Percentiles rank a stretch among this genome's conserved stretches.
Conservation (phyloP, 2,329 filamentous ascomycete species). For the Xylaria digitata region DNA sequence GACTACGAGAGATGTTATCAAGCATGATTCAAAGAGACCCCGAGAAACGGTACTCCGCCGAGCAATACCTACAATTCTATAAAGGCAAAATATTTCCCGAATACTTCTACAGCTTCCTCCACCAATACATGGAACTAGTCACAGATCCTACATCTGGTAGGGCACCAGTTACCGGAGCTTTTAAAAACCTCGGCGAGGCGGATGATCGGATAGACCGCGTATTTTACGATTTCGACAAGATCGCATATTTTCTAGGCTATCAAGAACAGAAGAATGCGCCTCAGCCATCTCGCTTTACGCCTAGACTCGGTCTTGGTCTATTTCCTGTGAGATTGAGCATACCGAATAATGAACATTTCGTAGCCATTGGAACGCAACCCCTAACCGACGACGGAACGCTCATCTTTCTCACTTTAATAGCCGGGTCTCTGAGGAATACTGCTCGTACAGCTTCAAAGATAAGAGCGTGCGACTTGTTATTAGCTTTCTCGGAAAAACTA, state of each 20-base stretch:
- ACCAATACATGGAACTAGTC: constrained; percentile 96
- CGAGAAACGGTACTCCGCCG: constrained; percentile 89
- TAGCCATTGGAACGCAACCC: constrained; percentile 69
- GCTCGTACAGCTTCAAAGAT: constrained; percentile 88
- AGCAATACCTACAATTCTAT: constrained; percentile 94
- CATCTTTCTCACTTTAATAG: constrained; percentile 89
- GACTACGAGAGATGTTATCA: constrained; percentile 86
- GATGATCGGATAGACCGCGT: constrained; percentile 95
- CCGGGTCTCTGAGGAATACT: constrained; percentile 88
- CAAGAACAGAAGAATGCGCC: constrained; percentile 59
- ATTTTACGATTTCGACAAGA: constrained; percentile 96
- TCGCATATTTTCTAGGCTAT: constrained; percentile 91
- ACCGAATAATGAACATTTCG: constrained; percentile 81
- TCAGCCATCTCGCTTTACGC: constrained; percentile 52
- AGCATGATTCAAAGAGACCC: constrained; percentile 98
- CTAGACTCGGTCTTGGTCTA: constrained; percentile 67
- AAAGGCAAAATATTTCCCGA: constrained; percentile 91
- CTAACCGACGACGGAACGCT: constrained; percentile 87
- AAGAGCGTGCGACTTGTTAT: constrained; percentile 87
- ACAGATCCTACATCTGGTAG: constrained; percentile 89
- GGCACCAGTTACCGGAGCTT: constrained; percentile 73
- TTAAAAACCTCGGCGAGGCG: constrained; percentile 82
- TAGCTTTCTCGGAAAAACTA: constrained; percentile 90
- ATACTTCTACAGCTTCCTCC: constrained; percentile 97
- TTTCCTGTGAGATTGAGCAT: constrained; percentile 89